phyloP scores from a whole-genome alignment of 257 asterid genomes.

The Jacaranda mimosifolia region DNA sequence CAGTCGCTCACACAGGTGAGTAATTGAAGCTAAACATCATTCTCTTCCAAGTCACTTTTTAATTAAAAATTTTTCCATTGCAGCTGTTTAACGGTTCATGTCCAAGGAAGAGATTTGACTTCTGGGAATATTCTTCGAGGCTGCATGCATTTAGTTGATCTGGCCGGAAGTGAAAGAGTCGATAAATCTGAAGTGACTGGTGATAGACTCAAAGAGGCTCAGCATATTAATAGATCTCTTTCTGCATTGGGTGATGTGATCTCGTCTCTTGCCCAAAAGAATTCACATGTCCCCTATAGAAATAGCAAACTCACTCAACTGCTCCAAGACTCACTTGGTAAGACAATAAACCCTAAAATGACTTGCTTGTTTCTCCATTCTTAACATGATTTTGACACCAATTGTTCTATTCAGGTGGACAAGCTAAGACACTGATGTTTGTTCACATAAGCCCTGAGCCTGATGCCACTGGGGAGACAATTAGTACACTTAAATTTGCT shows the following conservation, averaged over 20 bases:
- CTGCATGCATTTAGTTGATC: slow-evolving; percentile 83
- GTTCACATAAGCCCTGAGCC: slow-evolving; percentile 96
- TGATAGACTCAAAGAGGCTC: slow-evolving; percentile 60
- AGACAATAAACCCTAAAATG: slow-evolving; percentile 23
- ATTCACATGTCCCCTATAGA: slow-evolving; percentile 80
- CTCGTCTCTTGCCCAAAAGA: slow-evolving; percentile 68
- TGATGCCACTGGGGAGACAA: slow-evolving; percentile 90
- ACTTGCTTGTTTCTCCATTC: not conserved
- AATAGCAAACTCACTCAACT: slow-evolving; percentile 97
- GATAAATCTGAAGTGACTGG: slow-evolving; percentile 60
- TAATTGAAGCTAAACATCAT: slow-evolving; percentile 8
- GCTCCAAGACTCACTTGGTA: slow-evolving; percentile 97
- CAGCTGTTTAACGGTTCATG: slow-evolving; percentile 93
- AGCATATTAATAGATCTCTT: slow-evolving; percentile 55
- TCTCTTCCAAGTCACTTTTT: not conserved
- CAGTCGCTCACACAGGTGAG: slow-evolving; percentile 96
- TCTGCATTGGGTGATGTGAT: slow-evolving; percentile 63
- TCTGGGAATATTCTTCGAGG: slow-evolving; percentile 81
- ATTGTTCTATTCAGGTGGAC: slow-evolving; percentile 67
- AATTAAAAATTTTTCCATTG: slow-evolving; percentile 31
- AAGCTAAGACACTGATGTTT: slow-evolving; percentile 95
- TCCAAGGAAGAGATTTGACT: slow-evolving; percentile 88
- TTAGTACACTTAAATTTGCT: slow-evolving; percentile 95
- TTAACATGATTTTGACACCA: slow-evolving; percentile 33
- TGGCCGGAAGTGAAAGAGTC: slow-evolving; percentile 65